These are phyloP conservation scores for Bothriochloa decipiens DNA, from an alignment of 176 grass and related monocot species.

Conservation along the genomic window DNA sequence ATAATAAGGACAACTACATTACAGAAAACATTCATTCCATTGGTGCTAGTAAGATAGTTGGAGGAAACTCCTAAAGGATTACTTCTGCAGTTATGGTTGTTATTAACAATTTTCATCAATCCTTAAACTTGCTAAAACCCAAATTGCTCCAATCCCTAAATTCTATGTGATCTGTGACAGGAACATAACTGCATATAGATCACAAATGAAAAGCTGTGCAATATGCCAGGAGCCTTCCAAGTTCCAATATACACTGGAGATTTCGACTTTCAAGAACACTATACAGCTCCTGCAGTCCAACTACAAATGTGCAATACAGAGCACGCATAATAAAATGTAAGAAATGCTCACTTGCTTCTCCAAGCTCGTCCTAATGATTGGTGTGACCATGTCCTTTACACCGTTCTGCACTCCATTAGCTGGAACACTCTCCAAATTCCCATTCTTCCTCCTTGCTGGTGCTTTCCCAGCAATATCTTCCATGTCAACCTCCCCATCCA, in stretches of 20 bases:
- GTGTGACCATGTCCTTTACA: conserved; percentile 85
- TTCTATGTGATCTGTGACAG: not conserved
- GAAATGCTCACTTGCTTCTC: conserved; percentile 76
- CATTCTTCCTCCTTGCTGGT: conserved; percentile 44
- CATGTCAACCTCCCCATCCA: conserved; percentile 67
- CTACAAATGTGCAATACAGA: not conserved
- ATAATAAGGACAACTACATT: not conserved
- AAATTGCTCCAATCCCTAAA: not conserved
- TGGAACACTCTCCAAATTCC: conserved; percentile 35
- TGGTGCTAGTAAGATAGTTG: not conserved
- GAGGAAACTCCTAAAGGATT: not conserved
- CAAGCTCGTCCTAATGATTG: conserved; percentile 80
- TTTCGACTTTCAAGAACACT: not conserved
- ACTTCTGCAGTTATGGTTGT: not conserved
- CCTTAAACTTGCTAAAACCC: not conserved
- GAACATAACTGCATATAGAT: not conserved
- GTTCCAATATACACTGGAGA: not conserved
- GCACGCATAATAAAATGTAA: conserved; percentile 5
- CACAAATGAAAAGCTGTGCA: not conserved
- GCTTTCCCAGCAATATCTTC: conserved; percentile 96
- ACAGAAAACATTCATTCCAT: not conserved
- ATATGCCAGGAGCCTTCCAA: not conserved
- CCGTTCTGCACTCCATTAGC: conserved; percentile 54
- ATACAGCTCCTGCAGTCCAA: not conserved
- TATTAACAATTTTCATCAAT: not conserved